Evolutionary conservation across 352 stramenopile genomes (phyloP), one percentile per base, ranked within the genome.

Genomic region (Phytopythium kandeliae): DNA sequence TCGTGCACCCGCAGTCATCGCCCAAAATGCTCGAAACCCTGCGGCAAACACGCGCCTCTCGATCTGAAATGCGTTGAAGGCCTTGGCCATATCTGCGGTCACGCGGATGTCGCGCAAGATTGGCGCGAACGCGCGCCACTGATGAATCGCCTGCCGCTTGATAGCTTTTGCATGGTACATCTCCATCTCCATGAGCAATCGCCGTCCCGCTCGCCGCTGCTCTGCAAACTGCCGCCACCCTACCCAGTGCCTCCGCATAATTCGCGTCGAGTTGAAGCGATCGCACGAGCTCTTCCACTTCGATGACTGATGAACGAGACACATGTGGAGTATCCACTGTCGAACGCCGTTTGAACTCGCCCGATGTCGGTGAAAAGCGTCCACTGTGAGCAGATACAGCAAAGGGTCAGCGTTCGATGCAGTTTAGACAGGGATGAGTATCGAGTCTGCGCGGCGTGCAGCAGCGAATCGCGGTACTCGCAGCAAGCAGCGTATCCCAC

Each of bases 1-100:
- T 11, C 57, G 45, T 0, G 55, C 56, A 1, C 69, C 69, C 4
- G 57, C 58, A 3, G 66, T 79, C 5, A 63, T 10, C 1, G 53
- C 54, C 69, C 69, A 79, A 42, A 79, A 76, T 41, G 35, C 22
- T 2, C 25, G 34, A 33, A 71, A 62, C 7, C 59, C 69, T n/a
- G 42, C 4, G 6, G 28, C 48, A 28, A 79, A 79, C 22, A 66
- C 52, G 5, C 21, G 26, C 19, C 65, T 43, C 30, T 57, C 46
- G 21, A 79, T 34, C 34, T 49, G 51, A 2, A 49, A 19, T 13
- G 33, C n/a, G 17, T 51, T 51, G 31, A 63, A 73, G 1, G 47
- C 21, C 3, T 8, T 28, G 10, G 64, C 67, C 15, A 77, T 44
- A 0, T 30, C 48, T 9, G 30, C 9, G 15, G 62, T 67, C 7